Percentiles rank a stretch among this genome's conserved stretches.
phyloP scores from a whole-genome alignment of 1,139 yeast genomes.

The Kluyveromyces marxianus region DNA sequence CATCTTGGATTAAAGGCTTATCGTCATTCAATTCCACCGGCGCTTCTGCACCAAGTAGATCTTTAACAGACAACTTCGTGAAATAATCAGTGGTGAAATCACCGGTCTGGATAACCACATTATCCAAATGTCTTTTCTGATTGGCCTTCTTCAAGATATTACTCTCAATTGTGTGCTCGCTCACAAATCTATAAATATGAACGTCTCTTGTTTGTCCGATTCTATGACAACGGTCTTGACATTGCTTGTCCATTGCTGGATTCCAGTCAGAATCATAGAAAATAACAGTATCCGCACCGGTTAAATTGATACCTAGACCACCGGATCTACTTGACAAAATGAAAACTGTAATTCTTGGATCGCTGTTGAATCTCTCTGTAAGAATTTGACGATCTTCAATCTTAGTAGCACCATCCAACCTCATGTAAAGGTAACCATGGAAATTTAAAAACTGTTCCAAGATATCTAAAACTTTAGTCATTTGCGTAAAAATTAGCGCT shows the following conservation, averaged over 20 bases:
- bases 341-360: constrained; percentile 79
- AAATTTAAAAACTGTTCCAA: constrained; percentile 88
- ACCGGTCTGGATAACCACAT: constrained; percentile 95
- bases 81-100: constrained; percentile 97
- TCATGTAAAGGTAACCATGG: constrained; percentile 89
- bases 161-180: constrained; percentile 93
- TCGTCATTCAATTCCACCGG: constrained; percentile 33
- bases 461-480: constrained; percentile 94
- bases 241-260: constrained; percentile 99
- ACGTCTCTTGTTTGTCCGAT: constrained; percentile 98
- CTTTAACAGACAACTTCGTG: constrained; percentile 82
- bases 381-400: constrained; percentile 92
- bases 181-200: constrained; percentile 91
- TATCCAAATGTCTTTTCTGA: constrained; percentile 90
- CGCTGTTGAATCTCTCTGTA: constrained; percentile 89
- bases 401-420: constrained; percentile 95
- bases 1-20: constrained; percentile 31
- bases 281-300: constrained; percentile 99
- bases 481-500: constrained; percentile 93
- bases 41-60: constrained; percentile 64
- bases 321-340: constrained; percentile 94
- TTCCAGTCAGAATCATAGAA: constrained; percentile 99
- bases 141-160: constrained; percentile 91
- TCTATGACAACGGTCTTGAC: constrained; percentile 98
- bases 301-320: constrained; percentile 92